phyloP scores from a whole-genome alignment of 306 rosid genomes.

The cucumber (Cucumis sativus) region Cucumber_9930_V3 NC_026655.2:32472001-32472500 shows the following conservation, averaged over 20 bases:
- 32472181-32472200: neutral
- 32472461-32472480: too few species aligned
- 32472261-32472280: neutral
- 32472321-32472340: neutral
- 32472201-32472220: neutral
- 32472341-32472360: neutral
- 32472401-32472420: neutral
- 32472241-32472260: neutral
- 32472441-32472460: too few species aligned
- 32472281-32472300: neutral
- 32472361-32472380: neutral
- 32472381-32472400: neutral
- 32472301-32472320: neutral
- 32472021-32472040: neutral
- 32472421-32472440: neutral
- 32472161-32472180: neutral
- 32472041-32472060: neutral
- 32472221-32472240: neutral
- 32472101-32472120: neutral
- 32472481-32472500: too few species aligned
- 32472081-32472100: neutral
- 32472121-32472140: neutral
- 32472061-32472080: neutral
- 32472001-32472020: neutral
- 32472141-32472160: neutral